These are phyloP conservation scores for Stephania japonica DNA, from an alignment of 164 flowering plant genomes.

Conservation along the genomic window DNA sequence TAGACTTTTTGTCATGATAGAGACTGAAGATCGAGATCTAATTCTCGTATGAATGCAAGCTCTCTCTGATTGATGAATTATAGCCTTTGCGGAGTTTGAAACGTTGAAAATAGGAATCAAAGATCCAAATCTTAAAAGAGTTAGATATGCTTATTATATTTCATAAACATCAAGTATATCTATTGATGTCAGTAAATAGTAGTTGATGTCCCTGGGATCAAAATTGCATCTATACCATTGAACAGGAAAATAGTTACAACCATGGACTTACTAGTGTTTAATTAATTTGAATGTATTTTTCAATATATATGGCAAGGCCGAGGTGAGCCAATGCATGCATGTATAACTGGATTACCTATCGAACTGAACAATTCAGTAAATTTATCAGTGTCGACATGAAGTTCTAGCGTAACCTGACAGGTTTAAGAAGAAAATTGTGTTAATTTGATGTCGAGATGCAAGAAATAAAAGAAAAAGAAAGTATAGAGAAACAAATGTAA, in stretches of 20 bases:
- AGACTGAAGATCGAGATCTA: too few species aligned
- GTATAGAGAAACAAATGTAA: background rate
- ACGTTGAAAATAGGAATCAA: too few species aligned
- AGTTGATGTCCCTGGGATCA: too few species aligned
- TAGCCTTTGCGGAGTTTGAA: too few species aligned
- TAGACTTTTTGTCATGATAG: too few species aligned
- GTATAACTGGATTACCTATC: slow-evolving; percentile 28
- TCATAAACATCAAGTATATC: too few species aligned
- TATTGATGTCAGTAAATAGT: too few species aligned
- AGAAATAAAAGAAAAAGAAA: background rate
- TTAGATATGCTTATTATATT: too few species aligned
- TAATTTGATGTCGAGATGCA: background rate
- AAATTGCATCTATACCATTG: background rate
- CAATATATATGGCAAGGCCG: background rate
- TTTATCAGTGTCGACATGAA: slow-evolving; percentile 35
- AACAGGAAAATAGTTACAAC: background rate
- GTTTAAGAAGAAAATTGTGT: background rate
- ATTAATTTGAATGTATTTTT: background rate
- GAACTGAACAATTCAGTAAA: slow-evolving; percentile 37
- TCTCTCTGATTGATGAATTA: too few species aligned
- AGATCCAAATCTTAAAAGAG: too few species aligned
- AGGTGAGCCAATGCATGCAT: slow-evolving; percentile 6
- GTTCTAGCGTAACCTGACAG: slow-evolving; percentile 67
- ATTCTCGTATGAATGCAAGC: too few species aligned
- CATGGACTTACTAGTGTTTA: too few species aligned